These are phyloP conservation scores for Trametes cubensis DNA, from an alignment of 768 basidiomycete genomes.

Conservation along the genomic window DNA sequence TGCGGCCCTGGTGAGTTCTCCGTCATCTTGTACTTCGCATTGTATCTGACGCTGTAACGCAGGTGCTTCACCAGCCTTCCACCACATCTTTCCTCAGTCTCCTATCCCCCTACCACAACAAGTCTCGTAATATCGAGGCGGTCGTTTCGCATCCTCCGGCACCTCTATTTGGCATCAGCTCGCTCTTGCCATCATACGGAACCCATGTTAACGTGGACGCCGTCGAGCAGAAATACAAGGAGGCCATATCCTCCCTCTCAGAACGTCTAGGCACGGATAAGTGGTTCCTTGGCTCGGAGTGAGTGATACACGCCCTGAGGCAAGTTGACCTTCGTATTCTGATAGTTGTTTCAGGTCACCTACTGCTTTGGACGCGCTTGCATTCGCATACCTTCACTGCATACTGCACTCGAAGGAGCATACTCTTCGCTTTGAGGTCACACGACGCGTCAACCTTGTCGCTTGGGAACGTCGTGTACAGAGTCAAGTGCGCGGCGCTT, in stretches of 20 bases:
- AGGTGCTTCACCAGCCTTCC: conserved; percentile 55
- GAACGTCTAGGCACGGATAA: conserved; percentile 74
- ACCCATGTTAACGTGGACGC: conserved; percentile 52
- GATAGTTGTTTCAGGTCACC: conserved; percentile 52
- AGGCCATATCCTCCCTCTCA: conserved; percentile 73
- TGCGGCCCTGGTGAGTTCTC: conserved; percentile 60
- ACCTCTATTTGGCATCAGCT: conserved; percentile 68
- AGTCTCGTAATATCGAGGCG: conserved; percentile 43
- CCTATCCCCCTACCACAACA: conserved; percentile 39
- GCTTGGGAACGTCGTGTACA: conserved; percentile 79
- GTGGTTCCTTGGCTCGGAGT: conserved; percentile 84
- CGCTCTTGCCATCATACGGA: conserved; percentile 64
- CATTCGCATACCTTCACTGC: conserved; percentile 79
- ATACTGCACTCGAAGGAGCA: conserved; percentile 50
- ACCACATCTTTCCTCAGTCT: conserved; percentile 47
- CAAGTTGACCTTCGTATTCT: background rate
- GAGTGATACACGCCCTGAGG: conserved; percentile 26
- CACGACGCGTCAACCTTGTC: conserved; percentile 73
- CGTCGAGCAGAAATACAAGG: conserved; percentile 62
- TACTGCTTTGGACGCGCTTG: conserved; percentile 79
- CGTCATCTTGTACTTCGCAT: background rate
- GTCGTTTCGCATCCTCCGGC: conserved; percentile 67
- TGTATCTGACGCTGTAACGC: background rate
- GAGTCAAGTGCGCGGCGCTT: conserved; percentile 56
- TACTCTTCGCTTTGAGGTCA: conserved; percentile 62